Evolutionary conservation across 2,329 filamentous ascomycete species (phyloP).

Genomic region (Tolypocladium capitatum): DNA sequence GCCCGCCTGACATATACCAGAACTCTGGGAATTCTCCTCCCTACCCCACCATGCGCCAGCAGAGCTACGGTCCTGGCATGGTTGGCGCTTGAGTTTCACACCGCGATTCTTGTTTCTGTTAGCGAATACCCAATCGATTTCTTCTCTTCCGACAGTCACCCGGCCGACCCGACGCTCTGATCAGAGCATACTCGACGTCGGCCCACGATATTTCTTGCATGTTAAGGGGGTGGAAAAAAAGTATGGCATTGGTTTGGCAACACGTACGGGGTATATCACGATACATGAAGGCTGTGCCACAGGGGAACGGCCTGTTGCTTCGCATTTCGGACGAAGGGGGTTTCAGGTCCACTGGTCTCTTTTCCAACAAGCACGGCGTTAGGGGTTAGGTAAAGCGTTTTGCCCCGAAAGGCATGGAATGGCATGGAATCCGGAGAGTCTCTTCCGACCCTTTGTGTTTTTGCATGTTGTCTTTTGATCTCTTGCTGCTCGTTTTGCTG

Average conservation of each 20-base stretch:
- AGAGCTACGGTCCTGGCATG: constrained; percentile 45
- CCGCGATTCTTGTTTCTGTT: constrained; percentile 1
- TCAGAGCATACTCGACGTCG: background rate
- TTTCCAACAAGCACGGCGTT: constrained; percentile 20
- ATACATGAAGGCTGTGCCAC: constrained; percentile 10
- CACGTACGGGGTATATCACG: constrained; percentile 17
- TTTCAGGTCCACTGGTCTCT: background rate
- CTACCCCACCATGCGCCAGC: constrained; percentile 32
- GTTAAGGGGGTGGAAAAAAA: background rate
- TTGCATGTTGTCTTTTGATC: background rate
- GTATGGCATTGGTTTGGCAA: constrained; percentile 9
- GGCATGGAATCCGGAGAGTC: constrained; percentile 1
- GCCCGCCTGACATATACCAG: constrained; percentile 21
- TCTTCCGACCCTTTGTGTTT: constrained; percentile 1
- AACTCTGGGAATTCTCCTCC: constrained; percentile 30
- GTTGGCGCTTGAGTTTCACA: constrained; percentile 34
- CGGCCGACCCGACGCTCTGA: background rate
- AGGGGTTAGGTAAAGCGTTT: constrained; percentile 8
- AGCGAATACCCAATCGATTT: constrained; percentile 1
- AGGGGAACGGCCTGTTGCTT: background rate
- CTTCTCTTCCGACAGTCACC: background rate
- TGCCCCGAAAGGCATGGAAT: background rate
- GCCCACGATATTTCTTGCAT: background rate
- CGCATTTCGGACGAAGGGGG: constrained; percentile 5
- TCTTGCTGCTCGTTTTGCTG: background rate